phyloP scores from a whole-genome alignment of 805 yeast genomes.

The Metschnikowia amazonensis region DNA sequence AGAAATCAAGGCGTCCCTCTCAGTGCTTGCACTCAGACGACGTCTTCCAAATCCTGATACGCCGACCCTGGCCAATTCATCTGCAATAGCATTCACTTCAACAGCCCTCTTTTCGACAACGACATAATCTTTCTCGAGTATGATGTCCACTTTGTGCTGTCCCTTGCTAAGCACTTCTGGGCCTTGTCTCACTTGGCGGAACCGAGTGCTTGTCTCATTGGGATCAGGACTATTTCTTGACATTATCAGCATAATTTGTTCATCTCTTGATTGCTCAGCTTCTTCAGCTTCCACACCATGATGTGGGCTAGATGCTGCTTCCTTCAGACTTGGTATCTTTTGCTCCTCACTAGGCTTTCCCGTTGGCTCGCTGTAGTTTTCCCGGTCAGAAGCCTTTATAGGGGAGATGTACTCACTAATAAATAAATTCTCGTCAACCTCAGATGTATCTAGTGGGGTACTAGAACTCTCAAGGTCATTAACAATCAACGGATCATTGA shows the following conservation, averaged over 20 bases:
- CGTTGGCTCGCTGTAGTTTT: conserved; percentile 20
- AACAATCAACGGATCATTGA: conserved; percentile 63
- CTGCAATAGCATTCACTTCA: conserved; percentile 93
- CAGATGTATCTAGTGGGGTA: conserved; percentile 60
- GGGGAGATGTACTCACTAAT: conserved; percentile 75
- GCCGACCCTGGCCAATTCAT: conserved; percentile 72
- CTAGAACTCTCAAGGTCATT: conserved; percentile 50
- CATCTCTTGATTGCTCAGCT: conserved; percentile 30
- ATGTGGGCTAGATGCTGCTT: background rate
- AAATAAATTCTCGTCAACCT: conserved; percentile 73
- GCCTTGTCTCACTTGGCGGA: conserved; percentile 20
- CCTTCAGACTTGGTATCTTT: background rate
- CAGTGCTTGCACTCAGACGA: conserved; percentile 28
- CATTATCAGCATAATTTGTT: conserved; percentile 43
- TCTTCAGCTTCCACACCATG: background rate
- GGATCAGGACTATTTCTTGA: conserved; percentile 44
- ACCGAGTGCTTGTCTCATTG: conserved; percentile 23
- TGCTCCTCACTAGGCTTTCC: conserved; percentile 1
- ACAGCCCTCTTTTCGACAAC: conserved; percentile 93
- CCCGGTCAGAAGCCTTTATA: conserved; percentile 25
- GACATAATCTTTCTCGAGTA: conserved; percentile 81
- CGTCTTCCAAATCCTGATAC: conserved; percentile 45
- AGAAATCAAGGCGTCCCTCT: conserved; percentile 17
- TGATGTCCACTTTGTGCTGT: conserved; percentile 39
- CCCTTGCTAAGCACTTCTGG: conserved; percentile 13